A percentile compares a stretch with the other conserved stretches of the same genome.
Evolutionary conservation across 345 rosid genomes (phyloP).

Genomic region (Gossypium mustelinum): DNA sequence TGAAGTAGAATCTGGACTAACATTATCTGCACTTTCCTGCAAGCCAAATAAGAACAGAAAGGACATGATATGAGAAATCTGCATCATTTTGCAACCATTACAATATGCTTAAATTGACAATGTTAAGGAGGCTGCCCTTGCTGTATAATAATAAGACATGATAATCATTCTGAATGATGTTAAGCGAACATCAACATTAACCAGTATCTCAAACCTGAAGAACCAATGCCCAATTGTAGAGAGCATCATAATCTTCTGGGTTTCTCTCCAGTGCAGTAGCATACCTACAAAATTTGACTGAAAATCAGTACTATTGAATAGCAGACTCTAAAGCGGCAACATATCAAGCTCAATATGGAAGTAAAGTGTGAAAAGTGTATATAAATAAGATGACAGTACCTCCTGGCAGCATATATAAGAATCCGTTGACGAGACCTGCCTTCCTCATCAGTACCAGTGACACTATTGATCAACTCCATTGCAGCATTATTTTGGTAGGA

Average conservation of each 20-base stretch:
- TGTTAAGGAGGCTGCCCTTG: neutral
- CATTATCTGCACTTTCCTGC: slow-evolving; percentile 99
- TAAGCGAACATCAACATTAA: neutral
- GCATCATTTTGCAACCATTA: neutral
- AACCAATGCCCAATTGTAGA: slow-evolving; percentile 98
- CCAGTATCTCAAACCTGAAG: slow-evolving; percentile 66
- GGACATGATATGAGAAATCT: slow-evolving; percentile 10
- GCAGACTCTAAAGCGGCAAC: neutral
- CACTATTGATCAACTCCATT: slow-evolving; percentile 82
- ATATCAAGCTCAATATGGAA: neutral
- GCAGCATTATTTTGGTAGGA: slow-evolving; percentile 71
- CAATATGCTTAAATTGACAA: slow-evolving; percentile 3
- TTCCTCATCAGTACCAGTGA: slow-evolving; percentile 84
- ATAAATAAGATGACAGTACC: slow-evolving; percentile 37
- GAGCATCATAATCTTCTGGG: slow-evolving; percentile 92
- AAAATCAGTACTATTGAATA: slow-evolving; percentile 6
- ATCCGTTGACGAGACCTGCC: slow-evolving; percentile 96
- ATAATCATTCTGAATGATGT: neutral
- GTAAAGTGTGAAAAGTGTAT: neutral
- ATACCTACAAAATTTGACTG: slow-evolving; percentile 52
- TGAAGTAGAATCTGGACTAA: slow-evolving; percentile 78
- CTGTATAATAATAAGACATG: neutral
- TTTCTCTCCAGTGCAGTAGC: slow-evolving; percentile 84
- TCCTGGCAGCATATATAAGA: slow-evolving; percentile 94
- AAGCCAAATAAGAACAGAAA: slow-evolving; percentile 20